These are phyloP conservation scores for Nakazawaea populi DNA, from an alignment of 805 yeast genomes.

Conservation along the genomic window DNA sequence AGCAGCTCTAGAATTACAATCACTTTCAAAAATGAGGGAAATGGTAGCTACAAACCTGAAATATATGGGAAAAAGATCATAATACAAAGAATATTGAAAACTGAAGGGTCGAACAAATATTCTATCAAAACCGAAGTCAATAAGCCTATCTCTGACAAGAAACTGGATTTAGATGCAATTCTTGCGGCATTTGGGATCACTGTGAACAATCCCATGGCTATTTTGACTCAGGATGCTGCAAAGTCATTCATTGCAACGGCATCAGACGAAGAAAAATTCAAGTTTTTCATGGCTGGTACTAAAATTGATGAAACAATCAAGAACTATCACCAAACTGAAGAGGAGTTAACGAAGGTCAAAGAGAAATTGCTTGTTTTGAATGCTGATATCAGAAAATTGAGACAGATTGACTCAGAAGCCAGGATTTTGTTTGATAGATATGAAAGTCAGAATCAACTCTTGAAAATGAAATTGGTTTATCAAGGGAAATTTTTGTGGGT, in stretches of 20 bases:
- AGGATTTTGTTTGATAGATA: constrained; percentile 32
- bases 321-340: constrained; percentile 39
- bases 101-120: constrained; percentile 49
- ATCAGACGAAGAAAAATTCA: constrained; percentile 65
- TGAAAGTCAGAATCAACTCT: constrained; percentile 33
- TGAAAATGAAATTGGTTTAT: constrained; percentile 30
- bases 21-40: constrained; percentile 56
- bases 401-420: constrained; percentile 36
- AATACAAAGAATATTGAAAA: constrained; percentile 60
- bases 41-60: constrained; percentile 58
- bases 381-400: constrained; percentile 31
- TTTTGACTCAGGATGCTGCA: constrained; percentile 91
- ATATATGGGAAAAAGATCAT: constrained; percentile 64
- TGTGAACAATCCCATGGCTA: constrained; percentile 87
- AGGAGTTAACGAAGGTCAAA: constrained; percentile 29
- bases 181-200: constrained; percentile 68
- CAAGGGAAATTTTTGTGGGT: constrained; percentile 48
- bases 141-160: constrained; percentile 51
- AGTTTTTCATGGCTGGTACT: constrained; percentile 76
- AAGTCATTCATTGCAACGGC: constrained; percentile 80
- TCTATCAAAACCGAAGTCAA: constrained; percentile 47
- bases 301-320: constrained; percentile 59
- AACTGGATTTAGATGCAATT: constrained; percentile 60
- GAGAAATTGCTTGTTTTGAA: constrained; percentile 32
- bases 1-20: constrained; percentile 63